Evolutionary conservation across 2,329 filamentous ascomycete genomes (phyloP).

Genomic region (Beauveria brongniartii): DNA sequence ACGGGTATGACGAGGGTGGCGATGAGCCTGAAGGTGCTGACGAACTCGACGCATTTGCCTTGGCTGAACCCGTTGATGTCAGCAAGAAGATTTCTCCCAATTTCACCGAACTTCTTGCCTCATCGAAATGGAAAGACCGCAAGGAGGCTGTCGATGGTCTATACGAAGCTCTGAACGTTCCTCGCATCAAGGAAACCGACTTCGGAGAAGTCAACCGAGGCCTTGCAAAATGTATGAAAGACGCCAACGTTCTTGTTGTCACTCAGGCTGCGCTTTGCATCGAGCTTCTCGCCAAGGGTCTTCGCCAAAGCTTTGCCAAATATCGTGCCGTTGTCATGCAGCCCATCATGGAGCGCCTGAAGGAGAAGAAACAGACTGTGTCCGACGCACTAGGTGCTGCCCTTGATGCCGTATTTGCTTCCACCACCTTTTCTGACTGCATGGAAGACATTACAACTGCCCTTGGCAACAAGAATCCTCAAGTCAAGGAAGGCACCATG

Average conservation of each 20-base stretch:
- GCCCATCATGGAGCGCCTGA: conserved; percentile 89
- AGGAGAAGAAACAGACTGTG: conserved; percentile 91
- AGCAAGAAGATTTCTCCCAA: conserved; percentile 71
- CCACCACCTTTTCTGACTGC: conserved; percentile 71
- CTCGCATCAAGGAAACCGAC: conserved; percentile 83
- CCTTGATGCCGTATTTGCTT: conserved; percentile 59
- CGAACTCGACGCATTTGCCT: conserved; percentile 73
- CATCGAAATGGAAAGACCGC: conserved; percentile 96
- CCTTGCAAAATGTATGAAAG: conserved; percentile 96
- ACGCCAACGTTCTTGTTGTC: conserved; percentile 92
- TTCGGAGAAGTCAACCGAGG: conserved; percentile 77
- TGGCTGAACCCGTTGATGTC: conserved; percentile 83
- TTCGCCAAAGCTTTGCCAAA: conserved; percentile 70
- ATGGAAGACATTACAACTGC: conserved; percentile 85
- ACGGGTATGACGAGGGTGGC: conserved; percentile 48
- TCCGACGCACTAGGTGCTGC: conserved; percentile 81
- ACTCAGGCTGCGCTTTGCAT: conserved; percentile 90
- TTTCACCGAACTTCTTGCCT: conserved; percentile 75
- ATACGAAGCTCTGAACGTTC: conserved; percentile 68
- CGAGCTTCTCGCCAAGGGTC: conserved; percentile 76
- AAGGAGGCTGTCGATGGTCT: conserved; percentile 89
- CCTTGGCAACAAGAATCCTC: conserved; percentile 89
- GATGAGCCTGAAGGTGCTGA: conserved; percentile 46
- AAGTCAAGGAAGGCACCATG: conserved; percentile 92
- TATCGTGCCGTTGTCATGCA: conserved; percentile 75